Base-by-base conservation (phyloP, 768 basidiomycete species). In the Lactifluus subvellereus region DNA sequence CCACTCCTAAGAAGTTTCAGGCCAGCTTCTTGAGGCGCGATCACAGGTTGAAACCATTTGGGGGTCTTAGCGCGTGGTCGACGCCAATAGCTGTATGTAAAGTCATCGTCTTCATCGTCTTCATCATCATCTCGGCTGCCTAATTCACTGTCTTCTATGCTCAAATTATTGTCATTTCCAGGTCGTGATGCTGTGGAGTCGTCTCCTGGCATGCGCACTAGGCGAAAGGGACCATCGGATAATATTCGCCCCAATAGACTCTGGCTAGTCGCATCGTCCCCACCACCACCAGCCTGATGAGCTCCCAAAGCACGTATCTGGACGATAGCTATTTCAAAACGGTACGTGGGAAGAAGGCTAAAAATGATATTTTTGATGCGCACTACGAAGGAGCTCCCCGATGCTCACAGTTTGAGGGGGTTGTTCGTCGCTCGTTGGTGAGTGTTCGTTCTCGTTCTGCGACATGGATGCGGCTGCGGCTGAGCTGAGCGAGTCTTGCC, bases 1-100 rank as follows among this genome's bases (percentile, higher is more conserved):
- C 93, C 93, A 67, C 85, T 80, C 66, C 81, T 80, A 10, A 91
- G 78, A 13, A 96, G 77, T 47, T 82, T 77, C 16, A 85, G 69
- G 2, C 93, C 93, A 37, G 75, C 78, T 55, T 81, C 68, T 72
- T 87, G 82, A 6, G 91, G 88, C 61, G 86, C 80, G 20, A 73
- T 82, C 27, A 80, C 77, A 49, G 74, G 65, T 35, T 73, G 70
- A 60, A 73, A 78, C 76, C 75, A 79, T 13, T 64, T 68, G 37
- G 66, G 71, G 51, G 72, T 71, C 65, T 68, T 71, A 33, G 66
- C 60, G 47, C 50, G 64, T 38, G 60, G 32, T 6, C 54, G 54
- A 54, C 51, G 35, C 59, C 58, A 37, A 52, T 54, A 48, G 22
- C 66, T 70, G 72, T 68, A 69, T 60, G 62, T 30, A 57, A 64